Conservation (phyloP, 345 rosid species). For the Eucalyptus pauciflora region DNA sequence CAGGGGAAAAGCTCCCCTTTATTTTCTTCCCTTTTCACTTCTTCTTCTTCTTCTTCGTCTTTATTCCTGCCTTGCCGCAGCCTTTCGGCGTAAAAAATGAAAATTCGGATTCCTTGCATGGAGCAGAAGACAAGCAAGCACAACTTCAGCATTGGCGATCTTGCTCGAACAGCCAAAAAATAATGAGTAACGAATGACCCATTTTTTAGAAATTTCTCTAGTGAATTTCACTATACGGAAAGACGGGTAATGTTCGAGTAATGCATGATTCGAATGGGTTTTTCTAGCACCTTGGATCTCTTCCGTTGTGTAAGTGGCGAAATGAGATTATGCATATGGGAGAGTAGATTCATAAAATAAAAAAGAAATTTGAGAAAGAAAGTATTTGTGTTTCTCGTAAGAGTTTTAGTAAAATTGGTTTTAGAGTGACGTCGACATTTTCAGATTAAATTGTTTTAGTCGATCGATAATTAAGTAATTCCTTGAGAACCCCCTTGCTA, state of each 20-base stretch:
- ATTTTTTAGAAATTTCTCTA: background rate
- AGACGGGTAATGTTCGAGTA: background rate
- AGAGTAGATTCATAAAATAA: background rate
- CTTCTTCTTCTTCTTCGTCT: background rate
- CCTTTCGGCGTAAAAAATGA: background rate
- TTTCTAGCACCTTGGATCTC: background rate
- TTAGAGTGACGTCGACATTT: background rate
- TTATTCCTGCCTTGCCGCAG: conserved; percentile 7
- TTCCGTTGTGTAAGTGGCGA: accelerated
- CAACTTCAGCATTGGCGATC: background rate
- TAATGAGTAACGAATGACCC: background rate
- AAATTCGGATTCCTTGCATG: conserved; percentile 45
- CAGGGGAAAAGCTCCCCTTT: conserved; percentile 3
- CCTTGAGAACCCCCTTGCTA: background rate
- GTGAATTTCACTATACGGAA: background rate
- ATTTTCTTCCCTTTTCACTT: background rate
- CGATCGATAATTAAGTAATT: background rate
- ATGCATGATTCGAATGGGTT: background rate
- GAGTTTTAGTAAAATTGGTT: background rate
- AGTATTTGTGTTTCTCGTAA: background rate
- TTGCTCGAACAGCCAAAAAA: background rate
- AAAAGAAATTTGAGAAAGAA: background rate
- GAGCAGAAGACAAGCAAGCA: conserved; percentile 25
- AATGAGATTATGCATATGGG: accelerated
- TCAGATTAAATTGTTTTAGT: background rate